Evolutionary conservation across 768 basidiomycete genomes (phyloP).

Genomic region (Coprinopsis marcescibilis): DNA sequence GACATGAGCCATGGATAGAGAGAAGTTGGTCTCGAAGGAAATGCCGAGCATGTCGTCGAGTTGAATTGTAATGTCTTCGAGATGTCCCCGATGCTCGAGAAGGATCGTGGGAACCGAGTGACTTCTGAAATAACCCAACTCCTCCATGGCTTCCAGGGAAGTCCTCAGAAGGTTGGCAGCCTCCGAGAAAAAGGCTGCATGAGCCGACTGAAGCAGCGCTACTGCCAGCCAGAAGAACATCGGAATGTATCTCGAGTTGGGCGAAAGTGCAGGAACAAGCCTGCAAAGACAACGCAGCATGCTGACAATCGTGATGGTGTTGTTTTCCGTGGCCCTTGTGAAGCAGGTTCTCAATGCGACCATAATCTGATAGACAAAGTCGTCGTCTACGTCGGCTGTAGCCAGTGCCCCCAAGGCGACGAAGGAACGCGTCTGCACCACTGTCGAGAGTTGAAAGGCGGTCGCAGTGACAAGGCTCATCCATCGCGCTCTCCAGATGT

Average conservation of each 20-base stretch:
- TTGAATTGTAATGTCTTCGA: conserved; percentile 66
- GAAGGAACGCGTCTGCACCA: conserved; percentile 86
- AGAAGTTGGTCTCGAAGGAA: conserved; percentile 74
- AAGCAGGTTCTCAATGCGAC: conserved; percentile 79
- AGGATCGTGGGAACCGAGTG: conserved; percentile 50
- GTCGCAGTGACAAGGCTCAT: conserved; percentile 85
- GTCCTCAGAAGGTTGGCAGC: conserved; percentile 62
- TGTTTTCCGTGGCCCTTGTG: conserved; percentile 57
- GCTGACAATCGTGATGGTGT: conserved; percentile 69
- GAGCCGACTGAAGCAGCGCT: conserved; percentile 73
- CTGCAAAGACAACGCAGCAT: conserved; percentile 86
- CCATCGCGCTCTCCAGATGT: conserved; percentile 91
- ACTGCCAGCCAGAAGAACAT: conserved; percentile 87
- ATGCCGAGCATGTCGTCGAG: conserved; percentile 69
- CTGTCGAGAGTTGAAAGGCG: conserved; percentile 85
- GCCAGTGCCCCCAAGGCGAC: conserved; percentile 80
- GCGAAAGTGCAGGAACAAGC: conserved; percentile 64
- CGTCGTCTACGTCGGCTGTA: conserved; percentile 82
- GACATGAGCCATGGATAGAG: conserved; percentile 75
- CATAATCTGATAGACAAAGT: conserved; percentile 88
- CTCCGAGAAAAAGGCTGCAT: conserved; percentile 63
- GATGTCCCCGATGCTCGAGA: conserved; percentile 53
- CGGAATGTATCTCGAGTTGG: conserved; percentile 65
- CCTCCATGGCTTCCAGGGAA: conserved; percentile 59
- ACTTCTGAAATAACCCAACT: conserved; percentile 51